Evolutionary conservation across 805 yeast genomes (phyloP).

Genomic region (Yarrowia sp.): DNA sequence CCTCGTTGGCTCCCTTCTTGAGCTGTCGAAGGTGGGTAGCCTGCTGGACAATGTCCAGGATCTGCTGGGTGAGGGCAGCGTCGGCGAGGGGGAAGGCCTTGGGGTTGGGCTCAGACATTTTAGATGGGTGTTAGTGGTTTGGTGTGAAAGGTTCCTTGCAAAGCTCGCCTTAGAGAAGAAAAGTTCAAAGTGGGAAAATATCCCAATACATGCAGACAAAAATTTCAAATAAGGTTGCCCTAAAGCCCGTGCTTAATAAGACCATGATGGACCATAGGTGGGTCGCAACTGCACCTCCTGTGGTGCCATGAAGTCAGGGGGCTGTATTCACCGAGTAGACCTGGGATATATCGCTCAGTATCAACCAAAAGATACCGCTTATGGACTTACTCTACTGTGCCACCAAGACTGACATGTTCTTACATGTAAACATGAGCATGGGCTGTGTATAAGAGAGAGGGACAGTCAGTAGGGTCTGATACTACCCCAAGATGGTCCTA

Average conservation of each 20-base stretch:
- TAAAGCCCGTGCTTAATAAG: constrained; percentile 3
- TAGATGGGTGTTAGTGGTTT: constrained; percentile 28
- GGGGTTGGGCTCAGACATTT: constrained; percentile 86
- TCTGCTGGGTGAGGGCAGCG: constrained; percentile 91
- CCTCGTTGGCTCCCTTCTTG: constrained; percentile 99
- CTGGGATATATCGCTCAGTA: no score
- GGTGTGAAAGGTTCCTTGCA: constrained; percentile 40
- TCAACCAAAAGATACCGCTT: no score
- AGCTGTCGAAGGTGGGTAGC: constrained; percentile 96
- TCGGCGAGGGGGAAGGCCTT: constrained; percentile 99
- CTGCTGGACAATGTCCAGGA: constrained; percentile 96
- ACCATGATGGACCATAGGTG: not conserved
- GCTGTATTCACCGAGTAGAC: no score
- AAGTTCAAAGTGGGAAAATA: constrained; percentile 2
- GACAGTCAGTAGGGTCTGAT: no score
- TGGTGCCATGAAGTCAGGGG: no score
- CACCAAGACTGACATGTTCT: no score
- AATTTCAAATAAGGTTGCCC: constrained; percentile 27
- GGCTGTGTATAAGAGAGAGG: no score
- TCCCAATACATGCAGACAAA: constrained; percentile 12
- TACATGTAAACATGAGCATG: no score
- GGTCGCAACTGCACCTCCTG: not conserved
- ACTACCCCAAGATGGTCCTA: no score
- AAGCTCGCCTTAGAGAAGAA: constrained; percentile 39
- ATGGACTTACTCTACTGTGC: no score